These are phyloP conservation scores for Blattamonas nauphoetae DNA, from an alignment of 78 protist species.

Conservation along the genomic window DNA sequence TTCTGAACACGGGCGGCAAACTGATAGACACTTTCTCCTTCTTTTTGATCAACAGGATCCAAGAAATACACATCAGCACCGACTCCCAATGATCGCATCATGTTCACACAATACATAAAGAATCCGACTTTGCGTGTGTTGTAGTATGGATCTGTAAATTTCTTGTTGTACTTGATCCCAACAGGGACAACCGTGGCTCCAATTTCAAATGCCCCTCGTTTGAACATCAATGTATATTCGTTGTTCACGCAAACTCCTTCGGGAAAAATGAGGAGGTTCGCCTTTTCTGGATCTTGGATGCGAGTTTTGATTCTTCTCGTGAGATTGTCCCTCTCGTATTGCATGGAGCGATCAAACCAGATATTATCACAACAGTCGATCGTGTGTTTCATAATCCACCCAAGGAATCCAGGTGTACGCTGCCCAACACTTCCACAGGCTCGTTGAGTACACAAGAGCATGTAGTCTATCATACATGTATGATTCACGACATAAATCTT, in stretches of 20 bases:
- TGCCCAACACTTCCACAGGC: neutral
- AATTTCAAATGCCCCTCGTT: conserved; percentile 30
- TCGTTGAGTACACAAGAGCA: neutral
- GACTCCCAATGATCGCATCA: neutral
- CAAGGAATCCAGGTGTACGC: neutral
- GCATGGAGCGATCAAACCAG: neutral
- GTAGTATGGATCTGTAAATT: neutral
- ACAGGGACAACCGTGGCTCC: conserved; percentile 28
- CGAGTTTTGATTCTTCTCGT: neutral
- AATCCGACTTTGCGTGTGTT: neutral
- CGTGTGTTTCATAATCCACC: neutral
- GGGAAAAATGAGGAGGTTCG: neutral
- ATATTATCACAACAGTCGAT: neutral
- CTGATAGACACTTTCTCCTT: neutral
- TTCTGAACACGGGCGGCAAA: neutral
- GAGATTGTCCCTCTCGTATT: neutral
- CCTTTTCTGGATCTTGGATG: neutral
- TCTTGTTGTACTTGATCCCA: conserved; percentile 26
- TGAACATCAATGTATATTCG: conserved; percentile 25
- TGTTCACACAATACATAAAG: neutral
- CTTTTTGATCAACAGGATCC: neutral
- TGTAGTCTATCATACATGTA: neutral
- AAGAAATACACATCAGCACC: neutral
- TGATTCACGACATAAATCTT: neutral
- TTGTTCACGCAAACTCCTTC: conserved; percentile 34